These are phyloP conservation scores for Aspergillus tamarii DNA, from an alignment of 2,329 filamentous ascomycete species.

Conservation along the genomic window DNA sequence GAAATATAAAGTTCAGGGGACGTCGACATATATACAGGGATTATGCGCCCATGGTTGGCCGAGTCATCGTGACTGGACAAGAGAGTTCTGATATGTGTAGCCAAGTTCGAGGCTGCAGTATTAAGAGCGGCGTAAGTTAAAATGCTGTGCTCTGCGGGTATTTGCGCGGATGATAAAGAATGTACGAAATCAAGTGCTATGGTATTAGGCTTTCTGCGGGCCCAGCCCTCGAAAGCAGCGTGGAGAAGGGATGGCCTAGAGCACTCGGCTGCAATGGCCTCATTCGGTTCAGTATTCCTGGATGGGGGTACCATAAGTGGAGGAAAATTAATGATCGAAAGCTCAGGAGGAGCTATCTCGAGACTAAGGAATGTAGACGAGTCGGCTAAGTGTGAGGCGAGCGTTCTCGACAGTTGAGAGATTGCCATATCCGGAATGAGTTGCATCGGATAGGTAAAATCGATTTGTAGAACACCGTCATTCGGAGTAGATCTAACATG, in stretches of 20 bases:
- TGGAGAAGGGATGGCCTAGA: constrained; percentile 26
- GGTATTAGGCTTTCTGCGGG: constrained; percentile 22
- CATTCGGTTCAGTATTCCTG: constrained; percentile 10
- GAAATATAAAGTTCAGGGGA: constrained; percentile 43
- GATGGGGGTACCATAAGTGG: constrained; percentile 27
- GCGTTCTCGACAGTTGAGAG: constrained; percentile 24
- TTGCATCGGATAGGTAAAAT: constrained; percentile 22
- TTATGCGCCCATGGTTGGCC: constrained; percentile 20
- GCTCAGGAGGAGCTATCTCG: constrained; percentile 14
- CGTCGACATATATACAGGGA: constrained; percentile 35
- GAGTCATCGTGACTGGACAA: constrained; percentile 5
- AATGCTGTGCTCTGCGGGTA: constrained; percentile 25
- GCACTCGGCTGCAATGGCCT: constrained; percentile 4
- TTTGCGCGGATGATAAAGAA: constrained; percentile 22
- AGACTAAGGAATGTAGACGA: constrained; percentile 16
- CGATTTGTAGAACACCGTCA: constrained; percentile 14
- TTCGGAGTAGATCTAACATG: constrained; percentile 11
- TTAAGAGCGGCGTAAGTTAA: constrained; percentile 31
- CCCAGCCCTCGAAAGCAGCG: constrained; percentile 31
- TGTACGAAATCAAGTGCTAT: constrained; percentile 34
- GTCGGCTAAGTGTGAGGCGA: constrained; percentile 18
- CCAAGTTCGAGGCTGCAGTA: constrained; percentile 26
- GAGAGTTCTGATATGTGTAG: constrained; percentile 21
- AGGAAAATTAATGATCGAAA: constrained; percentile 32
- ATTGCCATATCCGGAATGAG: constrained; percentile 25